These are phyloP conservation scores for Rheum nobile DNA, from an alignment of 148 eudicot species.

Conservation along the genomic window DNA sequence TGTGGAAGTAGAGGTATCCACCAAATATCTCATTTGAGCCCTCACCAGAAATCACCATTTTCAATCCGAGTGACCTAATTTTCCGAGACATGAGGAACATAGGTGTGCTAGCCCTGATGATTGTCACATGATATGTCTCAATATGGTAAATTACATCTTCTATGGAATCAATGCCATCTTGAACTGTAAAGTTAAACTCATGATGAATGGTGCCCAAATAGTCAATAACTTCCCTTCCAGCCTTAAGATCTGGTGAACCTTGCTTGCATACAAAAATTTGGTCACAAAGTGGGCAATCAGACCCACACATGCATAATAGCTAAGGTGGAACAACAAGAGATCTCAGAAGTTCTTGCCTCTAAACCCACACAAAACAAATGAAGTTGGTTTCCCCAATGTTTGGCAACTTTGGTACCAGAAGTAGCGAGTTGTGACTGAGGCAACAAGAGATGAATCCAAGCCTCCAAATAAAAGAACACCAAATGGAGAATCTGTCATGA, in stretches of 20 bases:
- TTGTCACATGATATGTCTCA: slow-evolving; percentile 87
- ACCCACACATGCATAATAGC: neutral
- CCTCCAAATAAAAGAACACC: slow-evolving; percentile 94
- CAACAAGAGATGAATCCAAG: slow-evolving; percentile 82
- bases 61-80: slow-evolving; percentile 86
- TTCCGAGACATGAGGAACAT: slow-evolving; percentile 97
- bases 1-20: slow-evolving; percentile 87
- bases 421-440: slow-evolving; percentile 69
- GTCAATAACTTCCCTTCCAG: slow-evolving; percentile 82
- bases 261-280: slow-evolving; percentile 9
- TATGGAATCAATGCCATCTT: slow-evolving; percentile 96
- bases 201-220: slow-evolving; percentile 84
- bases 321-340: neutral
- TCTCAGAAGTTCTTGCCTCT: slow-evolving; percentile 30
- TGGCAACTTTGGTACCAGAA: slow-evolving; percentile 67
- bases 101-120: slow-evolving; percentile 92
- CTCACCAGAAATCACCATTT: slow-evolving; percentile 96
- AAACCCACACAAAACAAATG: slow-evolving; percentile 94
- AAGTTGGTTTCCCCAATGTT: slow-evolving; percentile 78
- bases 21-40: slow-evolving; percentile 91
- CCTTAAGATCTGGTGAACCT: slow-evolving; percentile 91
- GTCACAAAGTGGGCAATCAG: neutral
- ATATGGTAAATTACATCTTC: slow-evolving; percentile 91
- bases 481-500: slow-evolving; percentile 95
- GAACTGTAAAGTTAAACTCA: slow-evolving; percentile 81